Evolutionary conservation across 441 rosid genomes (phyloP), one percentile per base, ranked within the genome.

Genomic region (Breynia disticha): DNA sequence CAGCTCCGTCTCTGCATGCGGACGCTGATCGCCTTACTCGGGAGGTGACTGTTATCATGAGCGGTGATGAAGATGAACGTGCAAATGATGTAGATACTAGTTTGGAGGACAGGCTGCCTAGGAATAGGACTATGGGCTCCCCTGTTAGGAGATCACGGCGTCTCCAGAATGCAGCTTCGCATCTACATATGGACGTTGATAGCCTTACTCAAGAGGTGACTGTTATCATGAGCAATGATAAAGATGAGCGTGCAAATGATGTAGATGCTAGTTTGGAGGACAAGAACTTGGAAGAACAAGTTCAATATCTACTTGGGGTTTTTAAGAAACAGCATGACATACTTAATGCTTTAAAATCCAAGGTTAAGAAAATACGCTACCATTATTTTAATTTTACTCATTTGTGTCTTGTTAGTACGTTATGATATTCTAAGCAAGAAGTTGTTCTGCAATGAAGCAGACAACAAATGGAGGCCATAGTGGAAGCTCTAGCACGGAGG

Each of bases 131-230:
- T n/a, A n/a, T n/a, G n/a, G n/a, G n/a, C 17, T 4, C 8, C 1
- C 12, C 14, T 9, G 44, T 56, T 45, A 67, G 90, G 67, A 71
- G 79, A 48, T 83, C 90, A n/a, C 42, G 16, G 46, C 78, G 81
- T 49, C 67, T 83, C 32, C 72, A 51, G 54, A 61, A 21, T 58
- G 55, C 57, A 16, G 61, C 44, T 24, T 19, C 9, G 18, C 43
- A 72, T 50, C 62, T 16, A 53, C 20, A 13, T 46, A 37, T 16
- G 65, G 57, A 13, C 54, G n/a, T 67, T 15, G 68, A 71, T 45
- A 57, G 53, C 7, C 24, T 73, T 18, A 47, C 65, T 56, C 57
- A 68, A 15, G 83, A 68, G 69, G 48, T 76, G 48, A 60, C 64
- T 17, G 7, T 69, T 13, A 62, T 52, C 18, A 79, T 62, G 16